Evolutionary conservation across 108 stramenopile species (phyloP), one percentile per base, ranked within the genome.

Genomic region (Craspedostauros australis): DNA sequence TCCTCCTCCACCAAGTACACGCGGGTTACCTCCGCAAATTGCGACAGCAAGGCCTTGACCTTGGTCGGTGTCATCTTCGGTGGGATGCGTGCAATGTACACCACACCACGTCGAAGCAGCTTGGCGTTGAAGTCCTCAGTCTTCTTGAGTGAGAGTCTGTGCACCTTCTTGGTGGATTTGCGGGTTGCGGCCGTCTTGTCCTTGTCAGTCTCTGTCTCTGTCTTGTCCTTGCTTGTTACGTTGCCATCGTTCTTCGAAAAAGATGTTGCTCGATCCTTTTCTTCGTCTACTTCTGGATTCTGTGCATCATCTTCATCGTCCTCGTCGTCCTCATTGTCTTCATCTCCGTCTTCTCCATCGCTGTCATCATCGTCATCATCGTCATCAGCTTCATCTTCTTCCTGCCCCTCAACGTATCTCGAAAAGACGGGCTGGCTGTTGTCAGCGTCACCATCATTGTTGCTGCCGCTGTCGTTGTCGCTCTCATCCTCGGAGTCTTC

Each of bases 61-160:
- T 96, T 97, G 38, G 88, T 84, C 0, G 96, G 95, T 15, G 84
- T 89, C 94, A 99, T 95, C 23, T 91, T 79, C 5, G 98, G 96
- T 19, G 98, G 98, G 18, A 97, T 59, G 23, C 95, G 90, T 34
- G 95, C 85, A 37, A 98, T 68, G 78, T 98, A 98, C 19, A 98
- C 28, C 18, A 96, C 90, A 21, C 95, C 97, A 2, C 87, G 75
- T 27, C 69, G 77, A 38, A 68, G 55, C 15, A 88, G 70, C 33
- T 77, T 74, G 30, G 62, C 80, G 54, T 92, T 92, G 55, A 86
- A 92, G 53, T 88, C 70, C 40, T 82, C 63, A 24, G 86, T 86
- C 33, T 81, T 53, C 12, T 63, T 54, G 39, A 84, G 44, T 25
- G 67, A 72, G 29, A 84, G 56, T 54, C 64, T 80, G 64, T 79